Evolutionary conservation across 192 early-diverging fungal species (phyloP).

Genomic region (Lobosporangium transversale): DNA sequence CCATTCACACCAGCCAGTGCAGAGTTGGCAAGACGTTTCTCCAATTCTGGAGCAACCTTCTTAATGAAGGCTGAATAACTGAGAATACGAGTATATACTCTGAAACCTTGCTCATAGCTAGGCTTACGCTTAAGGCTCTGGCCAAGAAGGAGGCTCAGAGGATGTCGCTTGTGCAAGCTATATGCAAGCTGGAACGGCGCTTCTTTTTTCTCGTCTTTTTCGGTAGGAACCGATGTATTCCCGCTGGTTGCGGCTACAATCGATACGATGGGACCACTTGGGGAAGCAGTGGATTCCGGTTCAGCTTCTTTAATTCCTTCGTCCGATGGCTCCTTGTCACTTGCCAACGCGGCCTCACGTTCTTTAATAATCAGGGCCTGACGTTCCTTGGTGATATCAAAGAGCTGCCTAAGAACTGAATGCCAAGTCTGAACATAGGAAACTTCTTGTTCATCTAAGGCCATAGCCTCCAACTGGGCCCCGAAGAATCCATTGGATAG

Average conservation of each 20-base stretch:
- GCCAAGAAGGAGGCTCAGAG: conserved; percentile 6
- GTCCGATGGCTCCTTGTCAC: neutral
- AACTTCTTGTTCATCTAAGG: conserved; percentile 9
- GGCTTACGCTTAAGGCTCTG: conserved; percentile 3
- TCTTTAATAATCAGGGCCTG: neutral
- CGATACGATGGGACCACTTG: neutral
- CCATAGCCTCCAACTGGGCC: neutral
- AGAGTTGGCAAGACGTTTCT: conserved; percentile 22
- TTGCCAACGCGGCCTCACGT: neutral
- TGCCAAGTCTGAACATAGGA: neutral
- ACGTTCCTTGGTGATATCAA: neutral
- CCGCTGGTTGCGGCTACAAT: neutral
- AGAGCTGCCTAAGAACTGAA: conserved; percentile 21
- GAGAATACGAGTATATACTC: conserved; percentile 27
- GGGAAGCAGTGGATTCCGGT: neutral
- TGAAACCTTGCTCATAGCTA: neutral
- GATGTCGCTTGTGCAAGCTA: conserved; percentile 7
- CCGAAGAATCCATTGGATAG: conserved; percentile 4
- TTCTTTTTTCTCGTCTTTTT: neutral
- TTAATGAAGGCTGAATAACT: conserved; percentile 31
- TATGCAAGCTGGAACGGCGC: neutral
- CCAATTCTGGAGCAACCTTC: conserved; percentile 15
- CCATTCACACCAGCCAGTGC: conserved; percentile 4
- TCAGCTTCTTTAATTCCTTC: neutral
- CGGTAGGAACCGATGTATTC: neutral